Evolutionary conservation across 1,284 basidiomycete species (phyloP), one percentile per base, ranked within the genome.

Genomic region (Microstroma glucosiphilum): DNA sequence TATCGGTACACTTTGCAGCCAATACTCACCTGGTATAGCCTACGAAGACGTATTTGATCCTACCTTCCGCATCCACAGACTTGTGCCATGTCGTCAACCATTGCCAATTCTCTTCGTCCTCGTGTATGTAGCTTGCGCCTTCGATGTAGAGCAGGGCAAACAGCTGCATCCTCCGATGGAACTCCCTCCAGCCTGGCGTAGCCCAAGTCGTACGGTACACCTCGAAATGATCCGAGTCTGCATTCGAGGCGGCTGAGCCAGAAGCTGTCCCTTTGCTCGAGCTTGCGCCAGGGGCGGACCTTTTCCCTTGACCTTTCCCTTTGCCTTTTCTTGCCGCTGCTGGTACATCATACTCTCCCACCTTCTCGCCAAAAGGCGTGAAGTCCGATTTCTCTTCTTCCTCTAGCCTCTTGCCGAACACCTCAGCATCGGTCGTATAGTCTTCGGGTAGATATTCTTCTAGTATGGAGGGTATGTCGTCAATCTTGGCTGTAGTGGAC

Each of bases 61-160:
- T 17, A 4, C 71, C 90, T 88, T 92, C 78, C 1, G 89, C 82
- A 54, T 86, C 83, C 78, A 93, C 92, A 75, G 21, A 54, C 21
- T 26, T 21, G 8, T 96, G 90, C 90, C 91, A 96, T 6, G 78
- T 92, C 89, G 25, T 88, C 89, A 80, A 79, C 59, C 82, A 82
- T 64, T 82, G 80, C 81, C 81, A 82, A 42, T 79, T 73, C 25
- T 66, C 54, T 62, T 82, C 81, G 19, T 82, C 80, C 61, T 81
- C 83, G 67, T 89, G 86, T 66, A 98, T 90, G 80, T 92, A 97
- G 60, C 70, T 72, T 0, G 77, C 77, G 7, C 87, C 96, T 78
- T 98, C 94, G 76, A 98, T 94, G 81, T 91, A 97, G 8, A 98
- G 82, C 49, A 96, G 81, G 62, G 96, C 90, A 77, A 96, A 96